phyloP scores from a whole-genome alignment of 2,329 filamentous ascomycete species.

The Claviceps spartinae region DNA sequence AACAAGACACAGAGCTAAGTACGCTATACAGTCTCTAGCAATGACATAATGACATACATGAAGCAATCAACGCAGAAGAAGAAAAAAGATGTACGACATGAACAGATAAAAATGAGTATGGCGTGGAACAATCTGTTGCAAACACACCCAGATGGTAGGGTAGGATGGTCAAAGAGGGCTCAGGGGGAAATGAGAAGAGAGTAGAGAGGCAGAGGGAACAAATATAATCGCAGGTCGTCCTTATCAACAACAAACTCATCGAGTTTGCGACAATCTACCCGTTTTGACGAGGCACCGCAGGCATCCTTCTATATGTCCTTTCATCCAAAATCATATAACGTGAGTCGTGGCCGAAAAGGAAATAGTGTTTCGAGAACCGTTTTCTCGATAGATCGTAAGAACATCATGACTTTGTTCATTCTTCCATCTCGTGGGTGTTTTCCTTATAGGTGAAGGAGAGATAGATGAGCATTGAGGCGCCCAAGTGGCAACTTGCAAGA shows the following conservation, averaged over 20 bases:
- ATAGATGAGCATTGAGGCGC: neutral
- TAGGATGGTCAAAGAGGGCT: neutral
- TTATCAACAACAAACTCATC: neutral
- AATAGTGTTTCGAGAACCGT: neutral
- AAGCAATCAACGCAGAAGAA: neutral
- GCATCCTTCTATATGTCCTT: neutral
- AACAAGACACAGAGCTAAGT: neutral
- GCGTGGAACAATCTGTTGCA: no score
- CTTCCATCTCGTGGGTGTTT: neutral
- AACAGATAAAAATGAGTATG: neutral
- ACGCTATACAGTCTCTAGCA: neutral
- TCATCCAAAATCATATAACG: neutral
- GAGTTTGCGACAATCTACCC: neutral
- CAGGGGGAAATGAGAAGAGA: neutral
- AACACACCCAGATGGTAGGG: neutral
- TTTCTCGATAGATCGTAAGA: neutral
- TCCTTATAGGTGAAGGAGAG: neutral
- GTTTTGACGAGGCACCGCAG: neutral
- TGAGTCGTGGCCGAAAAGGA: neutral
- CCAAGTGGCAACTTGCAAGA: neutral
- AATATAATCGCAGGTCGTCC: neutral
- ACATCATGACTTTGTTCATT: slow-evolving; percentile 1
- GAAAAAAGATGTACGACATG: neutral
- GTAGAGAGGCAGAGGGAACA: neutral
- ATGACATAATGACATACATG: neutral